Conservation (phyloP, 1,284 basidiomycete genomes). For the Irpex rosettiformis region DNA sequence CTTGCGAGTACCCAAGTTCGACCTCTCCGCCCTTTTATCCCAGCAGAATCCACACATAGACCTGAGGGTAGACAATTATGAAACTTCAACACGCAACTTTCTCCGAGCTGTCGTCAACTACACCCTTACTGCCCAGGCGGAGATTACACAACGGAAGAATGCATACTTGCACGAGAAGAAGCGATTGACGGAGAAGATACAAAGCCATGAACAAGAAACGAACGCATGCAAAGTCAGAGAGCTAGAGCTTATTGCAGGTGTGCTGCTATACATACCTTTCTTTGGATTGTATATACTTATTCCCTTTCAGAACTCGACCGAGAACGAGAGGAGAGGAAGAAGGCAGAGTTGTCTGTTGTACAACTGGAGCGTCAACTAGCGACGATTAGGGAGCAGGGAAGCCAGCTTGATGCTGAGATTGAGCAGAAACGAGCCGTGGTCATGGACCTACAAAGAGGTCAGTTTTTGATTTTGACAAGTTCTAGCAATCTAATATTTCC, state of each 20-base stretch:
- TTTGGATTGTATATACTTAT: not conserved
- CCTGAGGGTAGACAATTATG: slow-evolving; percentile 56
- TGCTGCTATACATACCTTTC: not conserved
- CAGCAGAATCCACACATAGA: slow-evolving; percentile 61
- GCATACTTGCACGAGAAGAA: slow-evolving; percentile 58
- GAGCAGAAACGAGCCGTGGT: slow-evolving; percentile 61
- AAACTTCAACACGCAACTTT: slow-evolving; percentile 64
- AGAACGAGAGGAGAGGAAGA: slow-evolving; percentile 69
- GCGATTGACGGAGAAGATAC: slow-evolving; percentile 49
- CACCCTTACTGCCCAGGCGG: slow-evolving; percentile 59
- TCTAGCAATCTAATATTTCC: not conserved
- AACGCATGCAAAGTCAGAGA: slow-evolving; percentile 69
- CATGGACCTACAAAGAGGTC: slow-evolving; percentile 61
- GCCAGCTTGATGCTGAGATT: slow-evolving; percentile 61
- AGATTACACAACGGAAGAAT: slow-evolving; percentile 58
- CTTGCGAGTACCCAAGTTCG: slow-evolving; percentile 56
- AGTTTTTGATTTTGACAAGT: slow-evolving; percentile 12
- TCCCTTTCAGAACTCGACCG: slow-evolving; percentile 51
- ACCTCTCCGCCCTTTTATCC: slow-evolving; percentile 54
- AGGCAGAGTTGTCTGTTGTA: slow-evolving; percentile 59
- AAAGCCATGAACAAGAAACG: slow-evolving; percentile 60
- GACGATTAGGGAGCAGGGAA: slow-evolving; percentile 53
- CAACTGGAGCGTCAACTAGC: slow-evolving; percentile 61
- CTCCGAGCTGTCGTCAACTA: slow-evolving; percentile 65
- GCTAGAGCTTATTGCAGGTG: slow-evolving; percentile 68